These are phyloP conservation scores for Zymoseptoria brevis DNA, from an alignment of 2,329 filamentous ascomycete genomes.

Conservation along the genomic window DNA sequence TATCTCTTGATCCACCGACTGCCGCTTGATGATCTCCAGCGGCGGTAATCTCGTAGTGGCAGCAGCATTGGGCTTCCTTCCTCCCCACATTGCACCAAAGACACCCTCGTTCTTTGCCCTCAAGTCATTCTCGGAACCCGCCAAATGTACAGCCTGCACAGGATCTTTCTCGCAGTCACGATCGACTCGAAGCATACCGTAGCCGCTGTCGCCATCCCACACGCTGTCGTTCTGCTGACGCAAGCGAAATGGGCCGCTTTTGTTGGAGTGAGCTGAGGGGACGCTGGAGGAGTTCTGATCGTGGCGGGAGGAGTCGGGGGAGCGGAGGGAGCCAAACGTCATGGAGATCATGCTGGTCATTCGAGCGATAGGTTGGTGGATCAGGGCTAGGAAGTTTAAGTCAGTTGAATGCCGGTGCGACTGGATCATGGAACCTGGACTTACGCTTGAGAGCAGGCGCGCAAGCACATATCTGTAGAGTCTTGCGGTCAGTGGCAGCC, in stretches of 20 bases:
- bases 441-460: slow-evolving; percentile 29
- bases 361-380: slow-evolving; percentile 18
- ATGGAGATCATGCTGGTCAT: slow-evolving; percentile 14
- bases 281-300: slow-evolving; percentile 6
- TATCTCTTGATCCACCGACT: slow-evolving; percentile 15
- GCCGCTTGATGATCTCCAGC: slow-evolving; percentile 15
- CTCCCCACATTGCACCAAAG: not conserved
- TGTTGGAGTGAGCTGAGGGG: not conserved
- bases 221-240: slow-evolving; percentile 7
- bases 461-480: slow-evolving; percentile 30
- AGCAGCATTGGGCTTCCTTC: not conserved
- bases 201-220: slow-evolving; percentile 13
- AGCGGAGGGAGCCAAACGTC: slow-evolving; percentile 13
- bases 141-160: not conserved
- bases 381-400: slow-evolving; percentile 11
- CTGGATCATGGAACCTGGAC: not conserved
- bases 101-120: not conserved
- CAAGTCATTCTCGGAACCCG: not conserved
- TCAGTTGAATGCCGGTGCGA: not conserved
- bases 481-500: slow-evolving; percentile 1
- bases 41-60: slow-evolving; percentile 2
- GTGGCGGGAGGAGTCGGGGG: not conserved
- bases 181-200: slow-evolving; percentile 7
- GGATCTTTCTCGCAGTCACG: not conserved
- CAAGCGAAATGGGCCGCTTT: slow-evolving; percentile 5